Evolutionary conservation across 2,329 filamentous ascomycete genomes (phyloP).

Genomic region (Xylaria sp.): DNA sequence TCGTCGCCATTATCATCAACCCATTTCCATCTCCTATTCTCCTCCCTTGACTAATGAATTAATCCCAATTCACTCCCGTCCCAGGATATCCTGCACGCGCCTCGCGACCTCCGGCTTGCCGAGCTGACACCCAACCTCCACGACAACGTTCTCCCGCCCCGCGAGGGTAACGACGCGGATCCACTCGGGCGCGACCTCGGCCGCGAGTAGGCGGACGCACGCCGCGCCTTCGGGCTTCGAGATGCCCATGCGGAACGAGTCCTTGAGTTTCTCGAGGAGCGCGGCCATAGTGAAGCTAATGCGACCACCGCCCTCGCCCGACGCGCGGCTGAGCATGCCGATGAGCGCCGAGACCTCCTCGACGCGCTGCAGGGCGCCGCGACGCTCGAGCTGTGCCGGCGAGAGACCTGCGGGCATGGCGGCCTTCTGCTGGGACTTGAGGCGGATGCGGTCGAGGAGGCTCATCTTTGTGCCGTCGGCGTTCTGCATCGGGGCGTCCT

Average conservation of each 20-base stretch:
- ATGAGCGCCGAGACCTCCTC: constrained; percentile 72
- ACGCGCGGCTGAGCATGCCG: constrained; percentile 63
- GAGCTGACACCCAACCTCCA: constrained; percentile 50
- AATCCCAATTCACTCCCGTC: constrained; percentile 14
- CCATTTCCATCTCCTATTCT: background rate
- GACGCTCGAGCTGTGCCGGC: constrained; percentile 63
- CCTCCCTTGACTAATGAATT: too few species aligned
- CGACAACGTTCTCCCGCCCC: constrained; percentile 62
- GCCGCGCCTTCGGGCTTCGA: constrained; percentile 57
- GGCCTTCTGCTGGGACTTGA: constrained; percentile 66
- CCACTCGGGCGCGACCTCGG: constrained; percentile 63
- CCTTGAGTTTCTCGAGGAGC: constrained; percentile 68
- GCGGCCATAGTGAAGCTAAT: constrained; percentile 70
- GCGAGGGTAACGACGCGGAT: constrained; percentile 57
- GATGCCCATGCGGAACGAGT: constrained; percentile 66
- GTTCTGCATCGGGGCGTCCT: constrained; percentile 45
- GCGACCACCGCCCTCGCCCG: constrained; percentile 53
- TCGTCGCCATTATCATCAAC: background rate
- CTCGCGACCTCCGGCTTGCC: constrained; percentile 44
- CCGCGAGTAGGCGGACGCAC: constrained; percentile 58
- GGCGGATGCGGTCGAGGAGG: constrained; percentile 76
- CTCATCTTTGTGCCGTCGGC: constrained; percentile 62
- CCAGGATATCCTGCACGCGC: constrained; percentile 35
- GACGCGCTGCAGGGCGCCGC: constrained; percentile 69
- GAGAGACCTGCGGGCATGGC: constrained; percentile 52